Base-by-base conservation (phyloP, 345 rosid genomes). In the Viola odorata region DNA sequence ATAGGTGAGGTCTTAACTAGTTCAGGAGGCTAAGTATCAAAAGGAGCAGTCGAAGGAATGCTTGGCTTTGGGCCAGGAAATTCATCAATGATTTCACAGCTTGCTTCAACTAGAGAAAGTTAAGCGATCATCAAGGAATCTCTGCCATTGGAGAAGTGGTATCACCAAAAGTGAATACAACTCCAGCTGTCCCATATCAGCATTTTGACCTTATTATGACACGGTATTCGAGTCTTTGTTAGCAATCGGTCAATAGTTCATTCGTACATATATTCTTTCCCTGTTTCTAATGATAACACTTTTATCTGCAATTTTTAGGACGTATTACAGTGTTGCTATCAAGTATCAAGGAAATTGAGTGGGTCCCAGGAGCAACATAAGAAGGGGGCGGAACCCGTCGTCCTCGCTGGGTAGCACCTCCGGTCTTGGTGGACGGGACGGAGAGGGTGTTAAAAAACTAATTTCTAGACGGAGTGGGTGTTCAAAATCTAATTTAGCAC, bases 21-120 rank as follows among this genome's bases (percentile, higher is more conserved):
- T 84, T 96, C 14, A 96, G 96, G 48, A 82, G 78, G n/a, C n/a
- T n/a, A n/a, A n/a, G n/a, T n/a, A n/a, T n/a, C n/a, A n/a, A n/a
- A n/a, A n/a, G 47, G 73, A 3, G 96, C 98, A 68, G 75, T 89
- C 66, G 96, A 89, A 71, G 98, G 96, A 12, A 83, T 92, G 58
- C 64, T 92, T 74, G 98, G 98, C 45, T 85, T 92, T 69, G 98
- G 98, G 53, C 91, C 89, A 67, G 58, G 91, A 58, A 87, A 85
- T 64, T 78, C 96, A 45, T 92, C 96, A 61, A 53, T 89, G 69
- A 67, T 92, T 71, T 87, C 98, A 51, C 98, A 92, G 80, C 80
- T 92, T 53, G 85, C 96, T 65, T 70, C 80, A 0, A 62, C 85
- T 8, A 88, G 94, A 39, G n/a, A 77, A 76, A 41, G 83, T 82